Evolutionary conservation across 495 filamentous ascomycete genomes (phyloP).

Genomic region (Aspergillus biplanus): DNA sequence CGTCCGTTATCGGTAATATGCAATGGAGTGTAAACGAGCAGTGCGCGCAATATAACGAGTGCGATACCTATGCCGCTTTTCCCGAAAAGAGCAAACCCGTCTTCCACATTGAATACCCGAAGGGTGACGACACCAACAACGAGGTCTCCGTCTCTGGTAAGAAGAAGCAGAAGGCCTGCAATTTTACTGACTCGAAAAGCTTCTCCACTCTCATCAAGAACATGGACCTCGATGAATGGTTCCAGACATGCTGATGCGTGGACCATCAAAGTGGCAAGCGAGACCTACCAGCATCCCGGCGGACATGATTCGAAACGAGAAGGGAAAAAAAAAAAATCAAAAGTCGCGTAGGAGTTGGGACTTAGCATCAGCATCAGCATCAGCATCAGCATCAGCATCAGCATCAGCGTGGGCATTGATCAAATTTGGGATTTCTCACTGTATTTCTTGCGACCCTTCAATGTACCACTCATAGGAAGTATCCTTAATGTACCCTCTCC

Average conservation of each 20-base stretch:
- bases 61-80: slow-evolving; percentile 59
- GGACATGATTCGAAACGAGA: not conserved
- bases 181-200: slow-evolving; percentile 38
- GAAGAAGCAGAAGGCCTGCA: slow-evolving; percentile 39
- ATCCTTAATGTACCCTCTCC: no score
- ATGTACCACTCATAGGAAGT: no score
- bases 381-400: no score
- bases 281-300: no score
- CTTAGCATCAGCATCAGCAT: no score
- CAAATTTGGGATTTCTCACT: no score
- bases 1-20: slow-evolving; percentile 55
- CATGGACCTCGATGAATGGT: slow-evolving; percentile 63
- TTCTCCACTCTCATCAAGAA: slow-evolving; percentile 71
- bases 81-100: slow-evolving; percentile 65
- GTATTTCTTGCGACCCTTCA: no score
- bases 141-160: slow-evolving; percentile 34
- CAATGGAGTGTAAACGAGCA: slow-evolving; percentile 77
- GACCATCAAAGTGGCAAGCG: no score
- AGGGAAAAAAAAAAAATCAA: not conserved
- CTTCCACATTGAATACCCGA: slow-evolving; percentile 74
- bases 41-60: slow-evolving; percentile 64
- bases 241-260: slow-evolving; percentile 47
- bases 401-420: no score
- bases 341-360: no score
- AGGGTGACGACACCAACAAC: slow-evolving; percentile 45